Percentiles rank a stretch among this genome's conserved stretches.
Conservation (phyloP, 1,284 basidiomycete genomes). For the Trichosporon asahii region DNA sequence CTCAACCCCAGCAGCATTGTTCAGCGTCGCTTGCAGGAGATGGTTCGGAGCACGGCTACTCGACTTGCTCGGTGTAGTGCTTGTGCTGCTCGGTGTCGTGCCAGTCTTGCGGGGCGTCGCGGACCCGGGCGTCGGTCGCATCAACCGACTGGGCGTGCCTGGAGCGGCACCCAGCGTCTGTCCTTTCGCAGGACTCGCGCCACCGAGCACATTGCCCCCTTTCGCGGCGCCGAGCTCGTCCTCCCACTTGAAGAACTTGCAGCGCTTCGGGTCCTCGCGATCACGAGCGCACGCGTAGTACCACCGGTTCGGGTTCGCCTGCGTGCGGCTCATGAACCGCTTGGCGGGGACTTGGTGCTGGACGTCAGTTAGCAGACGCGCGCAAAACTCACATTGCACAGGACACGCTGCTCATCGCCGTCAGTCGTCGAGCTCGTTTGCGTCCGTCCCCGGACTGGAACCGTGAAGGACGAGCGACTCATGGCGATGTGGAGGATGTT, state of each 20-base stretch:
- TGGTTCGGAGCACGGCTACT: background rate
- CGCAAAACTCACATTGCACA: conserved; percentile 15
- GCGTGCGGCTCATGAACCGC: conserved; percentile 28
- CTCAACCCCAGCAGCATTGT: background rate
- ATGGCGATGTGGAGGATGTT: background rate
- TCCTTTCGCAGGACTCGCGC: background rate
- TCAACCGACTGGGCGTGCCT: conserved; percentile 10
- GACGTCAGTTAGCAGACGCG: background rate
- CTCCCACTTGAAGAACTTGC: conserved; percentile 50
- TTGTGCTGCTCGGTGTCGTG: background rate
- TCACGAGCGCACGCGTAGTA: conserved; percentile 43
- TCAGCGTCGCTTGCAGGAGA: background rate
- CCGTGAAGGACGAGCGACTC: conserved; percentile 1
- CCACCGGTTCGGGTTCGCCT: conserved; percentile 42
- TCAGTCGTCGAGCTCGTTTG: background rate
- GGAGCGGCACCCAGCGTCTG: conserved; percentile 2
- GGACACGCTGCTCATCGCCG: conserved; percentile 2
- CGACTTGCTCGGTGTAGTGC: background rate
- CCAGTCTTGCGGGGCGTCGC: background rate
- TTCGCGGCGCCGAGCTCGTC: conserved; percentile 29
- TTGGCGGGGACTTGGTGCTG: conserved; percentile 9
- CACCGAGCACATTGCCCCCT: background rate
- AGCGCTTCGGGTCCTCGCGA: conserved; percentile 35
- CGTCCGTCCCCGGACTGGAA: background rate
- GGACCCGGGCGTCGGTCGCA: conserved; percentile 5